Base-by-base conservation (phyloP, 164 flowering plant genomes). In the Vitis cinerea region DNA sequence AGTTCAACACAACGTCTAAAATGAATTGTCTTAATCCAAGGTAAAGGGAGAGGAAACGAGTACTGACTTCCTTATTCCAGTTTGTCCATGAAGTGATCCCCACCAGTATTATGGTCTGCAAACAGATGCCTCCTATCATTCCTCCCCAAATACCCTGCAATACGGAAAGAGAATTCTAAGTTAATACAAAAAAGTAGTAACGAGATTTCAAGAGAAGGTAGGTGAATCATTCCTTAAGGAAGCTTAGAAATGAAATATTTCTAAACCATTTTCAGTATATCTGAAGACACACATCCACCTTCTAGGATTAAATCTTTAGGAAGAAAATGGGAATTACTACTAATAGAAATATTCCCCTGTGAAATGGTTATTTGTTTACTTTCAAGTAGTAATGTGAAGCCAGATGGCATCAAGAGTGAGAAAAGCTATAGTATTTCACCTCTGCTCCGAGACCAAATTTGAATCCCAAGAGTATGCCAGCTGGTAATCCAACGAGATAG, bases 91-190 rank as follows among this genome's bases (percentile, higher is more conserved):
- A 67, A 74, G 82, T 81, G 75, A 88, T 29, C 1, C 74, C 71
- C 2, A 82, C 59, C 73, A 88, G 64, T 65, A 87, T 81, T 65
- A 83, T 3, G 29, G 91, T 84, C 60, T 87, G 91, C 72, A 87
- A 77, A 44, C 71, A 67, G 55, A 86, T 80, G 30, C 92, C 92
- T 15, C 87, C 85, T 19, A 86, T 78, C 89, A 86, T 81, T 5
- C 92, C 92, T 58, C 86, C 80, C 89, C 92, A 88, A 50, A 88
- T 80, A 57, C 92, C 92, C 89, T 86, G 82, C 82, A 51, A 13
- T 52, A 2, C 17, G 29, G 6, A 51, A n/a, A 16, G 29, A 19
- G 9, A 4, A 6, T 49, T 27, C 29, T 11, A 37, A 12, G 65
- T 63, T 19, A 2, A 27, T 63, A 13, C 17, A 50, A 47, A 4